A percentile compares a stretch with the other conserved stretches of the same genome.
Conservation (phyloP, 2,329 filamentous ascomycete genomes). For the Arthrobotrys conoides region DNA sequence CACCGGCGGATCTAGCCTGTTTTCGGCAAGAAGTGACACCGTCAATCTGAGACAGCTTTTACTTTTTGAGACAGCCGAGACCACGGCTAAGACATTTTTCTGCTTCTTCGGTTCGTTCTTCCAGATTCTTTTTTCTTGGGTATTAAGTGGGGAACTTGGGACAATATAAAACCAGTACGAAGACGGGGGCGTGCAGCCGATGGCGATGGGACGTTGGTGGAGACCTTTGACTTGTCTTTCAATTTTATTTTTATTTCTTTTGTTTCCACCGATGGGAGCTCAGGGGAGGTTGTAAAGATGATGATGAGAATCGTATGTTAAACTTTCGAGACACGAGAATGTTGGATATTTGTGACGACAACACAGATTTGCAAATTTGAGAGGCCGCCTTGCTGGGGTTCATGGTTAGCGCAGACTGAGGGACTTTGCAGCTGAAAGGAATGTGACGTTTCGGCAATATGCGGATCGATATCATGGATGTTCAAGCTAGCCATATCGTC, state of each 20-base stretch:
- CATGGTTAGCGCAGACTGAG: neutral
- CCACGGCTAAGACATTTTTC: conserved; percentile 24
- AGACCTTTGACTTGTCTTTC: neutral
- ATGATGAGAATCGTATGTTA: neutral
- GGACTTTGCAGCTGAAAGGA: neutral
- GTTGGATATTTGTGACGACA: neutral
- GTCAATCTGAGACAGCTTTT: conserved; percentile 49
- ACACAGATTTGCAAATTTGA: neutral
- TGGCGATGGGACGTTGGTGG: neutral
- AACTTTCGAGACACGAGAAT: neutral
- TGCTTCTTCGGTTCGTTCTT: neutral
- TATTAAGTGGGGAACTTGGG: neutral
- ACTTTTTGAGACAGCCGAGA: conserved; percentile 15
- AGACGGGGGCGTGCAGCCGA: neutral
- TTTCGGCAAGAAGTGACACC: conserved; percentile 32
- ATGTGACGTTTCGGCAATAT: neutral
- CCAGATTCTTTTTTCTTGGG: neutral
- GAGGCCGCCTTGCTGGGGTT: neutral
- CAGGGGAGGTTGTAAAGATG: neutral
- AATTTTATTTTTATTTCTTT: no score
- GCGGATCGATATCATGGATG: neutral
- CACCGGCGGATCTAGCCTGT: conserved; percentile 30
- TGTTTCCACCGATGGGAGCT: no score
- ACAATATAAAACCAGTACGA: conserved; percentile 26
- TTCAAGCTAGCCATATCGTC: neutral